These are phyloP conservation scores for Paramecium octaurelia DNA, from an alignment of 73 alveolate species.

Conservation along the genomic window DNA sequence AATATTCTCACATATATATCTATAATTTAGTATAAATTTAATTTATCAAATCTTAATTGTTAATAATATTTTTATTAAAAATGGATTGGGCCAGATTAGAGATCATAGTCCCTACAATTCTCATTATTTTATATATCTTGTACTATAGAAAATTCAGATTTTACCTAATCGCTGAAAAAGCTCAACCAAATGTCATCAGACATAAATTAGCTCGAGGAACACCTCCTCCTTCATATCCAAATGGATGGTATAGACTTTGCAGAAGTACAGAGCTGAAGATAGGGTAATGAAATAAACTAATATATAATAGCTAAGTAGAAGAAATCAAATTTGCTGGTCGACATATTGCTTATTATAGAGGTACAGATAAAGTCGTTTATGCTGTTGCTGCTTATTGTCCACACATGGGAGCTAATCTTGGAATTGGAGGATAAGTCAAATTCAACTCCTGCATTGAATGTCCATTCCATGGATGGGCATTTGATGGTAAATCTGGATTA, in stretches of 20 bases:
- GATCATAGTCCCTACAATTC: neutral
- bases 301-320: neutral
- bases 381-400: constrained; percentile 70
- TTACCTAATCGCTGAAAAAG: neutral
- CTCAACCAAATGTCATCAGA: neutral
- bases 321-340: constrained; percentile 54
- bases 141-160: neutral
- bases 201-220: constrained; percentile 21
- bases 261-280: neutral
- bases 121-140: neutral
- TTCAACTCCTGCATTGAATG: constrained; percentile 59
- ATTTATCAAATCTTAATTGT: neutral
- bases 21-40: neutral
- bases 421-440: constrained; percentile 67
- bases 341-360: constrained; percentile 62
- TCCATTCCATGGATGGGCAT: constrained; percentile 75
- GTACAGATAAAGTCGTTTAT: constrained; percentile 62
- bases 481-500: constrained; percentile 67
- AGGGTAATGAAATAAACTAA: neutral
- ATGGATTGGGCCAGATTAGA: neutral
- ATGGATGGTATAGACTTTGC: constrained; percentile 31
- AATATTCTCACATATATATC: neutral
- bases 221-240: constrained; percentile 42
- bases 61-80: neutral
- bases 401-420: constrained; percentile 71